phyloP scores from a whole-genome alignment of 441 rosid species.

The Pelargonium fulgidum region DNA sequence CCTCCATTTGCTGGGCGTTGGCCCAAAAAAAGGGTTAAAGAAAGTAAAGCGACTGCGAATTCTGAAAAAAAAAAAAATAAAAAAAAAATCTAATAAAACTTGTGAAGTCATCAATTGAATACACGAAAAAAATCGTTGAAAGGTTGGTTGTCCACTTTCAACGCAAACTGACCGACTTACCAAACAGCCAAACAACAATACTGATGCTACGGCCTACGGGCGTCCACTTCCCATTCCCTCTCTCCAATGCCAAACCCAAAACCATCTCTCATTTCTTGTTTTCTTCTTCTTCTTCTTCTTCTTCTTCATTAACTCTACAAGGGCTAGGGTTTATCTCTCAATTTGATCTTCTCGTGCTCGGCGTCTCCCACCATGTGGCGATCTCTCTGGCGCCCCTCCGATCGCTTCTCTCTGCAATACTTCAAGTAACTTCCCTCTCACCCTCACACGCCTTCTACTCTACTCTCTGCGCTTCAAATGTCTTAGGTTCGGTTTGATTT shows the following conservation, averaged over 20 bases:
- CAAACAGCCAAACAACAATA: constrained; percentile 5
- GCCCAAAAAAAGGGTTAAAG: no score
- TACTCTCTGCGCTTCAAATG: not conserved
- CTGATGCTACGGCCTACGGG: not conserved
- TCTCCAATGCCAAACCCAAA: not conserved
- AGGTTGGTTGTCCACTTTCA: constrained; percentile 7
- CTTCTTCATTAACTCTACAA: not conserved
- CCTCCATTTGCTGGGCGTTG: no score
- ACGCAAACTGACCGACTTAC: constrained; percentile 2
- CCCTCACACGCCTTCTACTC: not conserved
- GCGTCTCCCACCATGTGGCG: constrained; percentile 49
- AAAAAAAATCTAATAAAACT: no score
- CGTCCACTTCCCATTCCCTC: not conserved
- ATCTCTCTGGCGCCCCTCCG: constrained; percentile 59
- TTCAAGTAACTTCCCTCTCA: constrained; percentile 37
- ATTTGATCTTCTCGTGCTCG: constrained; percentile 11
- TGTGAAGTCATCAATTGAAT: no score
- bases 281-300: not conserved
- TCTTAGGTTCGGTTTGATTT: not conserved
- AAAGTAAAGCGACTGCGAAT: no score
- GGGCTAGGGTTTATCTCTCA: constrained; percentile 4
- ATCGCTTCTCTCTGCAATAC: constrained; percentile 67
- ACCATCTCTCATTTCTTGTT: not conserved
- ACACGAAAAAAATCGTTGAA: not conserved
- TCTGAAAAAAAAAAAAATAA: no score